Conservation (phyloP, 495 filamentous ascomycete genomes). For the Cercophora newfieldiana region DNA sequence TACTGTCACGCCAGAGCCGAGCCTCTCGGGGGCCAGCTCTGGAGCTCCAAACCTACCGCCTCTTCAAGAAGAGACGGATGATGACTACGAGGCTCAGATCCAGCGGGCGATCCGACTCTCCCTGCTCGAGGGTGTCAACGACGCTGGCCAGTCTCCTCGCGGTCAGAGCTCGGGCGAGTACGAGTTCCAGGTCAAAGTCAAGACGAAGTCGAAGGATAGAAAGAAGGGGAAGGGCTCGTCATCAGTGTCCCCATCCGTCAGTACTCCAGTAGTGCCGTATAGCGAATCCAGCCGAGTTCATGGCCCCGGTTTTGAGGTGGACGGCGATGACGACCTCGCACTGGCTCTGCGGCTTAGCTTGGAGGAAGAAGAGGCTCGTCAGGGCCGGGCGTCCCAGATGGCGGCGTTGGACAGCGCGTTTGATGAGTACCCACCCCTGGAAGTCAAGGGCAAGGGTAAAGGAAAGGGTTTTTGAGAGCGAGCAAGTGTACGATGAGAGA, state of each 20-base stretch:
- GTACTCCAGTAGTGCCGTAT: conserved; percentile 29
- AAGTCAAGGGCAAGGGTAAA: conserved; percentile 45
- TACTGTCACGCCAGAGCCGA: conserved; percentile 54
- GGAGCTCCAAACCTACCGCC: conserved; percentile 17
- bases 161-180: conserved; percentile 42
- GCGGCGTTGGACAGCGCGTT: not conserved
- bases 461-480: conserved; percentile 12
- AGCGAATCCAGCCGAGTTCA: conserved; percentile 21
- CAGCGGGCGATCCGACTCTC: conserved; percentile 80
- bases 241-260: conserved; percentile 38
- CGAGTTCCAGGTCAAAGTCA: conserved; percentile 56
- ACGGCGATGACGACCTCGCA: conserved; percentile 70
- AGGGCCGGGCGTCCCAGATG: conserved; percentile 8
- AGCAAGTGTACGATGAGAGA: not conserved
- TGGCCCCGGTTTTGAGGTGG: conserved; percentile 12
- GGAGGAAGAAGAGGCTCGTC: conserved; percentile 65
- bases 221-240: conserved; percentile 39
- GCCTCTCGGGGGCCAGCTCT: conserved; percentile 45
- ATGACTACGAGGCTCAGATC: conserved; percentile 70
- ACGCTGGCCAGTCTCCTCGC: conserved; percentile 30
- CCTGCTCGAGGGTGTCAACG: conserved; percentile 58
- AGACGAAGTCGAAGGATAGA: conserved; percentile 44
- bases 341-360: conserved; percentile 83
- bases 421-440: conserved; percentile 57
- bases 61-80: conserved; percentile 50